These are phyloP conservation scores for Talaromyces adpressus DNA, from an alignment of 495 filamentous ascomycete genomes.

Conservation along the genomic window DNA sequence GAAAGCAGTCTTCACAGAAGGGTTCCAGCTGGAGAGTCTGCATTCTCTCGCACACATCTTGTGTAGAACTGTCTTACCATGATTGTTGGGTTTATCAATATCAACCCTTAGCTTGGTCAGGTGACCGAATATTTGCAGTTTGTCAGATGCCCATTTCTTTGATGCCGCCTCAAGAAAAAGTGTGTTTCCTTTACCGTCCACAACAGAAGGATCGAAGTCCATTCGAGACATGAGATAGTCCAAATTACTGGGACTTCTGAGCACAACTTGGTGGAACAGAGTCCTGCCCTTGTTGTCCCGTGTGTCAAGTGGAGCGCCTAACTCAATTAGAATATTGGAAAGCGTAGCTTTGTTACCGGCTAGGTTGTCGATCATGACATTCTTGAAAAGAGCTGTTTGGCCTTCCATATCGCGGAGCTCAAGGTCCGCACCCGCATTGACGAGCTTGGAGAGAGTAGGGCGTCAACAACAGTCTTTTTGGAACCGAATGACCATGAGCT, in stretches of 20 bases:
- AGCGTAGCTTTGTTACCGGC: background rate
- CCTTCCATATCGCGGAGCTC: conserved; percentile 17
- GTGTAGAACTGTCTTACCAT: conserved; percentile 13
- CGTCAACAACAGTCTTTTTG: conserved; percentile 3
- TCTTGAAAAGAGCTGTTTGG: conserved; percentile 12
- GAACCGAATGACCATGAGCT: background rate
- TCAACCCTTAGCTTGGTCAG: conserved; percentile 9
- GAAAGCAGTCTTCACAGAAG: conserved; percentile 2
- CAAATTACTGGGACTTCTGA: background rate
- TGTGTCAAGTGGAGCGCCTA: conserved; percentile 16
- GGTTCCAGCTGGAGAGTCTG: background rate
- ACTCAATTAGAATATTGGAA: conserved; percentile 6
- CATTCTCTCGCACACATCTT: conserved; percentile 5
- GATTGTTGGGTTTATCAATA: conserved; percentile 12
- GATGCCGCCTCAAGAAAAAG: conserved; percentile 11
- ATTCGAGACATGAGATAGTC: conserved; percentile 10
- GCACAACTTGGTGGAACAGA: conserved; percentile 11
- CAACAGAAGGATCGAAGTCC: conserved; percentile 8
- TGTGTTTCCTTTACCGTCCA: conserved; percentile 14
- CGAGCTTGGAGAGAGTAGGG: conserved; percentile 13
- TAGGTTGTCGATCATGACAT: background rate
- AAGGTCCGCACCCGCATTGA: conserved; percentile 15
- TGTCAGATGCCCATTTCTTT: background rate
- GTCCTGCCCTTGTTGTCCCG: conserved; percentile 20
- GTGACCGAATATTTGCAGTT: background rate